Base-by-base conservation (phyloP, 306 rosid genomes). In the Cucumis hystrix region DNA sequence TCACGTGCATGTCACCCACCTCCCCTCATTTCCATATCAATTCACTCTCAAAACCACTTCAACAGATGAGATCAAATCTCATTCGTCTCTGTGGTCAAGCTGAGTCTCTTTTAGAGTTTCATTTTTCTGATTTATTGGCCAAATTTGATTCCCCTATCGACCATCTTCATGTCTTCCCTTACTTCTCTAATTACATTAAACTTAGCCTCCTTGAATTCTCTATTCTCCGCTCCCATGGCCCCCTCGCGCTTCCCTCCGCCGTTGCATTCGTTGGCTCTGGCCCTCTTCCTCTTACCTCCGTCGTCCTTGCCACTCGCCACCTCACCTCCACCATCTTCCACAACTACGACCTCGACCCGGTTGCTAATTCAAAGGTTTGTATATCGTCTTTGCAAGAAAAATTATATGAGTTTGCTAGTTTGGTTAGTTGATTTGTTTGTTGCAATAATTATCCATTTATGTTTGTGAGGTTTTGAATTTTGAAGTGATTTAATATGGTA, bases 251-350 rank as follows among this genome's bases (percentile, higher is more conserved):
- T 0, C 92, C 92, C 0, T 56, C 5, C 55, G 66, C 85, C 17
- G 79, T 91, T 10, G 97, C 97, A 78, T 94, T 91, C 43, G 82
- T 91, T n/a, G 98, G 98, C 39, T 94, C 98, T 0, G 97, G 98
- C 16, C 96, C 98, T 0, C 98, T 91, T 40, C 97, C 98, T 7
- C 86, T 93, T 0, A 88, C 98, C 30, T 94, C 98, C 2, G 86
- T 94, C 61, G 94, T 94, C 0, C 60, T 94, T 71, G 98, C 98
- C 45, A 84, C 91, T 0, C 85, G 86, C 4, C 92, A 93, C 87
- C 85, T 93, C 45, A 79, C 82, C 9, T 23, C 79, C 21, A 82
- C 97, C 39, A 35, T 75, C 66, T 89, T 95, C 21, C 91, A 95
- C 85, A 95, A 95, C 78, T 95, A 85, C 17, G 97, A 95, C 78